A percentile compares a stretch with the other conserved stretches of the same genome.
phyloP scores from a whole-genome alignment of 768 basidiomycete species.

The Boletus sensibilis region DNA sequence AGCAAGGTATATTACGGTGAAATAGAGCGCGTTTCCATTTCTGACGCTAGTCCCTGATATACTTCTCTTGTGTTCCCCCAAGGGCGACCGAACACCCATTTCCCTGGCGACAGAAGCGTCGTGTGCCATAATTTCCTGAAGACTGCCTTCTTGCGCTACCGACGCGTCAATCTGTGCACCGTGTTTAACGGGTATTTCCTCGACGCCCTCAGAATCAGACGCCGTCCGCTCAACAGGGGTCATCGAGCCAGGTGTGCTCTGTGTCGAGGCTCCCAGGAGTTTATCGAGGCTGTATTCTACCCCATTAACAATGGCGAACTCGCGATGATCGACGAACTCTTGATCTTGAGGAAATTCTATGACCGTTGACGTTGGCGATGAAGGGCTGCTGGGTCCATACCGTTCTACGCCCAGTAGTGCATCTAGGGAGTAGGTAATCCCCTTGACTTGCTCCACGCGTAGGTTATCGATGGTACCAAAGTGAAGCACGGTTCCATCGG shows the following conservation, averaged over 20 bases:
- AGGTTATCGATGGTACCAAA: slow-evolving; percentile 80
- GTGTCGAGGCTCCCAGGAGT: slow-evolving; percentile 62
- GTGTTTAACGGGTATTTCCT: slow-evolving; percentile 49
- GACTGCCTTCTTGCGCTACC: slow-evolving; percentile 53
- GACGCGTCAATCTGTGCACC: slow-evolving; percentile 75
- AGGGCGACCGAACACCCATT: slow-evolving; percentile 55
- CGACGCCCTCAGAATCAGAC: slow-evolving; percentile 25
- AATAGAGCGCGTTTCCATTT: slow-evolving; percentile 84
- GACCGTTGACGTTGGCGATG: slow-evolving; percentile 40
- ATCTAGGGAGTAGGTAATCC: slow-evolving; percentile 94
- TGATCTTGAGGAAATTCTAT: slow-evolving; percentile 43
- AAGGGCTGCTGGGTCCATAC: slow-evolving; percentile 40
- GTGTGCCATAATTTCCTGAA: slow-evolving; percentile 59
- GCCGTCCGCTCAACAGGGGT: slow-evolving; percentile 26
- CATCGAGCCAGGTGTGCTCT: slow-evolving; percentile 41
- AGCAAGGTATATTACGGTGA: slow-evolving; percentile 94
- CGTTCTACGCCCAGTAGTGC: slow-evolving; percentile 82
- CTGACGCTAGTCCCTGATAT: slow-evolving; percentile 51
- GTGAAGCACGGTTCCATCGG: slow-evolving; percentile 90
- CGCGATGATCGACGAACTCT: slow-evolving; percentile 75
- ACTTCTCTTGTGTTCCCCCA: slow-evolving; percentile 34
- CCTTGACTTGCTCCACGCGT: slow-evolving; percentile 95
- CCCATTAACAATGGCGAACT: slow-evolving; percentile 96
- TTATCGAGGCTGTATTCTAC: slow-evolving; percentile 94
- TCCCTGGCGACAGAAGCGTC: slow-evolving; percentile 71